These are phyloP conservation scores for Fusarium falciforme DNA, from an alignment of 2,329 filamentous ascomycete species.

Conservation along the genomic window DNA sequence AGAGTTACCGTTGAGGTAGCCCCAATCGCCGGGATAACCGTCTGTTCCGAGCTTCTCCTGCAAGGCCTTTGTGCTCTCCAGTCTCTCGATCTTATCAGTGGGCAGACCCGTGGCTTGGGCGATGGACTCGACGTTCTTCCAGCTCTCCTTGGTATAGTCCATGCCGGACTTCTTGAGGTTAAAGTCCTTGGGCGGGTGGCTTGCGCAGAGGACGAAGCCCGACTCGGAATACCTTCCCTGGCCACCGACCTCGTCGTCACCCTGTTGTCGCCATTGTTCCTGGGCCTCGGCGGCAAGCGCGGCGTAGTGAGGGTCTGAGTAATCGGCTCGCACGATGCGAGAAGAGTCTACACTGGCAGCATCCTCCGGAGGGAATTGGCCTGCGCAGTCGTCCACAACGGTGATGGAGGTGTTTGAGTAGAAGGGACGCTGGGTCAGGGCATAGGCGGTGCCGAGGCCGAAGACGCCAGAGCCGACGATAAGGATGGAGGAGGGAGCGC, in stretches of 20 bases:
- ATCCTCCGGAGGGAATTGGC: constrained; percentile 70
- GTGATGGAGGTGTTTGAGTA: constrained; percentile 67
- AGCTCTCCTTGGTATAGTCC: constrained; percentile 70
- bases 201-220: constrained; percentile 74
- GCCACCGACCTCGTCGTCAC: constrained; percentile 66
- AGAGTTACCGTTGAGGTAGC: constrained; percentile 78
- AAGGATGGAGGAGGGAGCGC: constrained; percentile 64
- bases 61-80: constrained; percentile 60
- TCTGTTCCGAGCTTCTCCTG: constrained; percentile 58
- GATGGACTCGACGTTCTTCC: constrained; percentile 69
- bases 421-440: constrained; percentile 71
- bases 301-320: constrained; percentile 82
- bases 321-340: constrained; percentile 78
- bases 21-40: constrained; percentile 69
- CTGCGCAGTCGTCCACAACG: constrained; percentile 66
- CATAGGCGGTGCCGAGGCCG: constrained; percentile 71
- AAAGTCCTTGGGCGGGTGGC: constrained; percentile 51
- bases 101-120: constrained; percentile 52
- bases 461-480: constrained; percentile 78
- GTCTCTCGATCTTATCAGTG: constrained; percentile 55
- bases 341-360: constrained; percentile 72
- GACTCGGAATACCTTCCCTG: constrained; percentile 76
- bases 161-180: constrained; percentile 57
- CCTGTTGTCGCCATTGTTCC: constrained; percentile 72
- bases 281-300: constrained; percentile 78